Evolutionary conservation across 495 filamentous ascomycete genomes (phyloP).

Genomic region (Penicillium riverlandense): DNA sequence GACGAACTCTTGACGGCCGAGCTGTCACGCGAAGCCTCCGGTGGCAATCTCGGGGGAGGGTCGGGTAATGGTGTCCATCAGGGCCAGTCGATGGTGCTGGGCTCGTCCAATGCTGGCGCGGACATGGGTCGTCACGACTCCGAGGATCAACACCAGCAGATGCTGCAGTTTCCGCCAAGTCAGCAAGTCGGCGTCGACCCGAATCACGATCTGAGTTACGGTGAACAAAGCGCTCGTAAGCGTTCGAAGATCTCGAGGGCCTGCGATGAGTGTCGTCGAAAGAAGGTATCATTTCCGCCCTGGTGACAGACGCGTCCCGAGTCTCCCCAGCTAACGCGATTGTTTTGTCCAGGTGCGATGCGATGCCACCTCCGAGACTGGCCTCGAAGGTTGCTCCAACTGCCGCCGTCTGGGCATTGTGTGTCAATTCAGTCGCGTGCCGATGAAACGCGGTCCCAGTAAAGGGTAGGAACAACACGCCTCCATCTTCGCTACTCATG

Average conservation of each 20-base stretch:
- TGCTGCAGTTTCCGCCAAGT: slow-evolving; percentile 39
- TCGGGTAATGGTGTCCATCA: slow-evolving; percentile 36
- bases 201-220: slow-evolving; percentile 43
- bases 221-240: slow-evolving; percentile 67
- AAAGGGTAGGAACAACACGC: slow-evolving; percentile 61
- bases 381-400: slow-evolving; percentile 75
- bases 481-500: background rate
- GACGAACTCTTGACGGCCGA: slow-evolving; percentile 41
- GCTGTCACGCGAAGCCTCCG: slow-evolving; percentile 38
- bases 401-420: slow-evolving; percentile 69
- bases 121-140: slow-evolving; percentile 34
- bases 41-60: slow-evolving; percentile 34
- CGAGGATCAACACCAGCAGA: slow-evolving; percentile 40
- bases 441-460: slow-evolving; percentile 90
- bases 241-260: slow-evolving; percentile 88
- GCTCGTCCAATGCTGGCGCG: slow-evolving; percentile 27
- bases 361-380: slow-evolving; percentile 74
- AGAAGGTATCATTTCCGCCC: slow-evolving; percentile 55
- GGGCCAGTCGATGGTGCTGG: slow-evolving; percentile 36
- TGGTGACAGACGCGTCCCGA: slow-evolving; percentile 6
- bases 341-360: slow-evolving; percentile 63
- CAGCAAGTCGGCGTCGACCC: slow-evolving; percentile 46
- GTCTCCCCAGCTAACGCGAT: slow-evolving; percentile 12
- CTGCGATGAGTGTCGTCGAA: slow-evolving; percentile 91
- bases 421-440: slow-evolving; percentile 87